A percentile compares a stretch with the other conserved stretches of the same genome.
phyloP scores from a whole-genome alignment of 2,329 filamentous ascomycete species.

The Rhexocercosporidium sp. region DNA sequence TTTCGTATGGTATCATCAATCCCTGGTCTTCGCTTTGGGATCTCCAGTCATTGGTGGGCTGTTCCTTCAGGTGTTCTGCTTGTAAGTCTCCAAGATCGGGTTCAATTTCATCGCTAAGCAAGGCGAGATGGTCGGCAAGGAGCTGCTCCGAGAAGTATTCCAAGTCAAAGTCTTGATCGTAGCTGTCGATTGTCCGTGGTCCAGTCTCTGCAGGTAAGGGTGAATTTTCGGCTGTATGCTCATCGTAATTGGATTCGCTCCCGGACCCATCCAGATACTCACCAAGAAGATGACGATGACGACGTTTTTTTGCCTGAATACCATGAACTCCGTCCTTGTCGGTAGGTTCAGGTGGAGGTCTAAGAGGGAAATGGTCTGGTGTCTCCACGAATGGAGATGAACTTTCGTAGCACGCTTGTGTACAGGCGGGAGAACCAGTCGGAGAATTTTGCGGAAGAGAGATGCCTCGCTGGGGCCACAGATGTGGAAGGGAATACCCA shows the following conservation, averaged over 20 bases:
- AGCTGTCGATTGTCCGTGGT: constrained; percentile 18
- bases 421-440: constrained; percentile 29
- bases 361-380: constrained; percentile 37
- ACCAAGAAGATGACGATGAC: constrained; percentile 56
- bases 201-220: constrained; percentile 7
- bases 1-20: constrained; percentile 51
- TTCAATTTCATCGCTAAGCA: constrained; percentile 9
- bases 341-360: constrained; percentile 26
- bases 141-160: constrained; percentile 30
- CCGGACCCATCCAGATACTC: constrained; percentile 47
- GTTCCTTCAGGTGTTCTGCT: constrained; percentile 30
- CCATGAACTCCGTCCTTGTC: constrained; percentile 36
- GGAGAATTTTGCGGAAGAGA: constrained; percentile 33
- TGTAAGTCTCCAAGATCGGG: not conserved
- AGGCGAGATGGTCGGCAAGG: constrained; percentile 13
- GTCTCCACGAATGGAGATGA: constrained; percentile 41
- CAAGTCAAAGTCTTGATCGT: constrained; percentile 30
- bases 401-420: constrained; percentile 43
- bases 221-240: constrained; percentile 43
- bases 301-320: constrained; percentile 35
- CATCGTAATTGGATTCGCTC: constrained; percentile 56
- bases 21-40: constrained; percentile 35
- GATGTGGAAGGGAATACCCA: constrained; percentile 63
- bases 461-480: constrained; percentile 39
- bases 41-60: constrained; percentile 32